Conservation (phyloP, 768 basidiomycete species). For the Lactarius quietus region DNA sequence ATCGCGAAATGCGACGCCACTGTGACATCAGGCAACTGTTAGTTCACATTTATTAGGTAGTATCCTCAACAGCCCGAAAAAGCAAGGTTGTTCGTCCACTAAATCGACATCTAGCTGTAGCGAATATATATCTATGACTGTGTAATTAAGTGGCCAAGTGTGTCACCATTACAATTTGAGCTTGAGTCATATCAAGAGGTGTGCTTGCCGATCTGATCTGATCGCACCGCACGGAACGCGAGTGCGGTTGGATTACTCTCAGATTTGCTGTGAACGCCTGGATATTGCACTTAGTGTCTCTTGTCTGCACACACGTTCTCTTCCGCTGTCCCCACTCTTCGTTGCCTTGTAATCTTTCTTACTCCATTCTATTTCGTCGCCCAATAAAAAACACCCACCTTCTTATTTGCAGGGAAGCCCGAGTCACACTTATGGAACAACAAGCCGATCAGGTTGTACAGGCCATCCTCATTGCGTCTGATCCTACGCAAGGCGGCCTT, state of each 20-base stretch:
- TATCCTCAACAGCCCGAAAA: too few species aligned
- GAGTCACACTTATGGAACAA: constrained; percentile 53
- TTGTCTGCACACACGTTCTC: constrained; percentile 6
- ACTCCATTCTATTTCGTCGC: constrained; percentile 6
- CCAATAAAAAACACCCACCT: constrained; percentile 14
- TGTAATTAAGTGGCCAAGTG: too few species aligned
- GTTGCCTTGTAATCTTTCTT: constrained; percentile 2
- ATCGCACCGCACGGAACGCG: constrained; percentile 21
- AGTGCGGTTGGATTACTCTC: constrained; percentile 5
- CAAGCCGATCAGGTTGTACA: constrained; percentile 74
- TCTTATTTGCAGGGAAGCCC: constrained; percentile 20
- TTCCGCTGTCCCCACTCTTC: background rate
- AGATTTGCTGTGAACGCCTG: background rate
- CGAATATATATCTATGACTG: too few species aligned
- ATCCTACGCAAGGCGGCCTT: constrained; percentile 63
- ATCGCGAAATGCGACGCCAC: too few species aligned
- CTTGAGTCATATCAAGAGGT: background rate
- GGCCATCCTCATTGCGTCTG: constrained; percentile 86
- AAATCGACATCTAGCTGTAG: too few species aligned
- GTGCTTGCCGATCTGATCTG: constrained; percentile 20
- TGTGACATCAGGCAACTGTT: too few species aligned
- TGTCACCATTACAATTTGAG: background rate
- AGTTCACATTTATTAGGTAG: too few species aligned
- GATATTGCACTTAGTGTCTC: background rate
- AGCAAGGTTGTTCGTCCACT: too few species aligned